Base-by-base conservation (phyloP, 192 early-diverging fungal species). In the Umbelopsis isabellina region DNA sequence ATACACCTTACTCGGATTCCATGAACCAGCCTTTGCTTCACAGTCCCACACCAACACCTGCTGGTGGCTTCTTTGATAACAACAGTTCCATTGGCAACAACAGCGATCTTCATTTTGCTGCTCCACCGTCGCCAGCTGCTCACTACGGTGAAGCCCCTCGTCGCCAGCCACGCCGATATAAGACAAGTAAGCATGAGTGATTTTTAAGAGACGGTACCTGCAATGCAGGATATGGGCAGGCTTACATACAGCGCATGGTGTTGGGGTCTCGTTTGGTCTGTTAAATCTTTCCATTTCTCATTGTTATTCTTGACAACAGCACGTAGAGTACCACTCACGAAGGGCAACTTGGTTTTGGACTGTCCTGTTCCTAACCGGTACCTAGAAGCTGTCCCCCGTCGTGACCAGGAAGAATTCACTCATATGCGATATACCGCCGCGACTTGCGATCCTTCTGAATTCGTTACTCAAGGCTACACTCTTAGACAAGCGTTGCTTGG, bases 361-460 rank as follows among this genome's bases (percentile, higher is more conserved):
- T 87, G 88, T 64, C 89, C 88, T 18, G 89, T 92, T 8, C 91
- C 92, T 6, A 68, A 69, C 6, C 80, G 83, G 25, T 83, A 90
- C 33, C 77, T 92, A 20, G 67, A 79, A 18, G 69, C 74, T 5
- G 83, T 87, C 61, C 79, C 84, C 55, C 67, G 78, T 27, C 82
- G 83, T 61, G 80, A 87, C 0, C 88, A 84, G 35, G 84, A 91
- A 55, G 96, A 98, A 81, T 95, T 95, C 65, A 94, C 94, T 16
- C 89, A 96, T 73, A 89, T 96, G 86, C 87, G 97, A 25, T 99
- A 99, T 83, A 98, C 97, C 0, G 93, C 96, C 4, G 92, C 89
- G 12, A 95, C 94, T 13, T 91, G 89, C 78, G 89, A 95, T 72
- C 91, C 96, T 5, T 88, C 96, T 73, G 87, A 96, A 33, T 98